Conservation (phyloP, 2,329 filamentous ascomycete species). For the Venturia carpophila region DNA sequence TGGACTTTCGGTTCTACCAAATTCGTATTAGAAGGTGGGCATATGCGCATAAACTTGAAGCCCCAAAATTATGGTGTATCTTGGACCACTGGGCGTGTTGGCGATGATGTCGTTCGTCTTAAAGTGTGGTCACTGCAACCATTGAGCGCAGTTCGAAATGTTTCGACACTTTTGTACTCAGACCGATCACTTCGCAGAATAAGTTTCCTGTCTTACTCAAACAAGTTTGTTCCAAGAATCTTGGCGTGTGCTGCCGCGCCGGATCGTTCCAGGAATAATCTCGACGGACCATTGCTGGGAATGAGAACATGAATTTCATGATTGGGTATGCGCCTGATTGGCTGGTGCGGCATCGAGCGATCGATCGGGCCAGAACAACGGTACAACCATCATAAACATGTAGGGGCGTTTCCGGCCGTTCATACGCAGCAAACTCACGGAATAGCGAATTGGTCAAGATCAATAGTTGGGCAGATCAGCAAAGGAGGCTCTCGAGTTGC, state of each 20-base stretch:
- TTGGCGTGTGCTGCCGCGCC: too few species aligned
- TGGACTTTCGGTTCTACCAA: neutral
- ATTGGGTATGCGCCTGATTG: neutral
- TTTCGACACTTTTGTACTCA: neutral
- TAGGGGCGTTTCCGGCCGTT: neutral
- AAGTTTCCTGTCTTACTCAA: neutral
- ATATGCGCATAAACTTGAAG: neutral
- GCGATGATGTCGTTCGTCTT: neutral
- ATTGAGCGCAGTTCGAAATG: neutral
- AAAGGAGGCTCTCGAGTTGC: constrained; percentile 7
- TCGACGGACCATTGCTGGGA: neutral
- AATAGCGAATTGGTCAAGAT: neutral
- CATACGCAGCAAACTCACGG: neutral
- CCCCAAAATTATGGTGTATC: neutral
- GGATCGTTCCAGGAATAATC: too few species aligned
- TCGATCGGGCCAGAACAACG: neutral
- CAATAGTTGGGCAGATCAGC: neutral
- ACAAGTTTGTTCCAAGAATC: neutral
- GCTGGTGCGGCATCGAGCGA: neutral
- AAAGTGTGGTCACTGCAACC: neutral
- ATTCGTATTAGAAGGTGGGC: constrained; percentile 7
- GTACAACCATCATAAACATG: neutral
- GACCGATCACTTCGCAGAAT: neutral
- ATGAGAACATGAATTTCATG: neutral
- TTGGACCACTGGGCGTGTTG: neutral